Evolutionary conservation across 495 filamentous ascomycete genomes (phyloP), one percentile per base, ranked within the genome.

Genomic region (Podospora pseudoanserina): DNA sequence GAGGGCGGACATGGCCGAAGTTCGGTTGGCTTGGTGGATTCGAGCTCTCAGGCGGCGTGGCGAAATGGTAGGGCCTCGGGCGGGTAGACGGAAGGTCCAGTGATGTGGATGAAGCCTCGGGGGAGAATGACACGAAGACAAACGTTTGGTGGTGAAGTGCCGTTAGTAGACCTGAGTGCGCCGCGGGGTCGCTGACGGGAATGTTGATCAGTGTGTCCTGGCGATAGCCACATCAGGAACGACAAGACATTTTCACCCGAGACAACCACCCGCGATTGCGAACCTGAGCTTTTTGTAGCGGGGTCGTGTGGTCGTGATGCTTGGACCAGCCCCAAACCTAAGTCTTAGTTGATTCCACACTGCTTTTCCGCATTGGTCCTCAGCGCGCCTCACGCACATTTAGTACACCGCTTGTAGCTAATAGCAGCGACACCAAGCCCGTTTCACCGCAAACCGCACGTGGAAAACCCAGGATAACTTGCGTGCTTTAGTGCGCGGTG

Each of bases 1-100:
- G 64, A 54, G 27, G 27, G 27, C 64, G 64, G 64, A 65, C 44
- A 57, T 65, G 4, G 30, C 64, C 64, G 64, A 57, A 7, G 7
- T 20, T 27, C 26, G 19, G 30, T 28, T 18, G 23, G 23, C 23
- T 30, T 26, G n/a, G 59, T 18, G 23, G 56, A 59, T 59, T 59
- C 13, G 1, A 23, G 56, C 13, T 20, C 26, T 59, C 26, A 59
- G 27, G 59, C 59, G 59, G 27, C 59, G 30, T 30, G 30, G 59
- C 26, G 59, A 30, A 30, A 61, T 28, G 13, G 59, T 32, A 16
- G 23, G 6, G 26, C 16, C 34, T 49, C 39, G 39, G 39, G 9
- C 39, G 39, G 39, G 39, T 49, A 49, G 39, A 16, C 39, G 39
- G 9, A 16, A 49, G 39, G 39, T 49, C 39, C 5, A 49, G 39